Base-by-base conservation (phyloP, 129 eudicot species). In the Escallonia herrerae region DNA sequence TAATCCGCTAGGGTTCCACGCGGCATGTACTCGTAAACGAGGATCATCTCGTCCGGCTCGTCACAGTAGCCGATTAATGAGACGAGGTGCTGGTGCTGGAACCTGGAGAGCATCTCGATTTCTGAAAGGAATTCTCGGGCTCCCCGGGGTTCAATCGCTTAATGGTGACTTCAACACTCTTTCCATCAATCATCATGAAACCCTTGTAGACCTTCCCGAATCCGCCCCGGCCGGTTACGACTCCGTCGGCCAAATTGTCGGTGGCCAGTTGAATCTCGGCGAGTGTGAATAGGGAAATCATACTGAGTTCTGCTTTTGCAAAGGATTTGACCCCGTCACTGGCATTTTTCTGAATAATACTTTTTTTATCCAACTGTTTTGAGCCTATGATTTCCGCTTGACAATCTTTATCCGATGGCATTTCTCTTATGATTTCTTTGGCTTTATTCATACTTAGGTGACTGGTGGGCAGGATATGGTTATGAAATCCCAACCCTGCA, bases 11-110 rank as follows among this genome's bases (percentile, higher is more conserved):
- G 74, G 66, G 72, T 66, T 33, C 83, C 83, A 66, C 66, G 58
- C 1, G 76, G 60, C 50, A 79, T 46, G 43, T 79, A 74, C 58
- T 75, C 84, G 41, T 74, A 74, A 58, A 79, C 74, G 43, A 79
- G 56, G 10, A 79, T 74, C 84, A 74, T 65, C 60, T 79, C 80
- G 50, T 74, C 40, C 13, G 9, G 42, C 49, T 79, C 84, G 10
- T 79, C 76, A 58, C 84, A 79, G 22, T 74, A 74, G 65, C 84
- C 84, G 8, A 79, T 45, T 6, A 79, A 74, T 39, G 80, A 70
- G 15, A 75, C 80, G 6, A 79, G 62, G 8, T 79, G 54, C 63
- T 67, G 42, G 60, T 79, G 80, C 56, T 73, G 67, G 58, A 66
- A 61, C 67, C 68, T 75, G 15, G 77, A 79, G 54, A 74, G 84